phyloP scores from a whole-genome alignment of 805 yeast species.

The Suhomyces xylopsoci region DNA sequence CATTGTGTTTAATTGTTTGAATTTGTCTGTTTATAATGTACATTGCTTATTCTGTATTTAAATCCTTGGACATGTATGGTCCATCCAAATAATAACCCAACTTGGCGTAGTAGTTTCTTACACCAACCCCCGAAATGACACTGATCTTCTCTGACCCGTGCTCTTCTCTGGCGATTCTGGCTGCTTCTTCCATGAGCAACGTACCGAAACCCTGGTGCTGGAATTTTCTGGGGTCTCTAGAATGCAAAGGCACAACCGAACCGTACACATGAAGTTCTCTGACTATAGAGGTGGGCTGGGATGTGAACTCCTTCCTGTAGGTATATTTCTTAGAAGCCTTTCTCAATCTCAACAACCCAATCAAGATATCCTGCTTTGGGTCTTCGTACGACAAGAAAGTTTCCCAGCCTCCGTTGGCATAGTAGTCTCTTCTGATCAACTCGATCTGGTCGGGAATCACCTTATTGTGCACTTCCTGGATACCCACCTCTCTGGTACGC shows the following conservation, averaged over 20 bases:
- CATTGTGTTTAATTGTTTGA: no score
- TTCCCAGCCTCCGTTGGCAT: slow-evolving; percentile 99
- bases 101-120: slow-evolving; percentile 89
- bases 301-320: slow-evolving; percentile 80
- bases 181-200: slow-evolving; percentile 96
- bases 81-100: slow-evolving; percentile 92
- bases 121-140: slow-evolving; percentile 97
- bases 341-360: slow-evolving; percentile 85
- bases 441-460: slow-evolving; percentile 97
- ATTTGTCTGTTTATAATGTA: not conserved
- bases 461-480: slow-evolving; percentile 96
- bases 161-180: slow-evolving; percentile 89
- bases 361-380: slow-evolving; percentile 91
- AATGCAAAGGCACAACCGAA: slow-evolving; percentile 93
- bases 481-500: slow-evolving; percentile 96
- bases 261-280: slow-evolving; percentile 97
- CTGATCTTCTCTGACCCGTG: slow-evolving; percentile 89
- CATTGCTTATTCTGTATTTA: slow-evolving; percentile 9
- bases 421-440: slow-evolving; percentile 89
- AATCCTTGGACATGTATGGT: slow-evolving; percentile 85
- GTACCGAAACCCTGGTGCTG: slow-evolving; percentile 99
- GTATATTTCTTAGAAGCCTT: slow-evolving; percentile 88
- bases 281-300: slow-evolving; percentile 88
- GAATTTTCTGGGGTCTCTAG: slow-evolving; percentile 94
- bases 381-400: slow-evolving; percentile 95